These are phyloP conservation scores for Yamadazyma dendronema DNA, from an alignment of 1,139 yeast genomes.

Conservation along the genomic window DNA sequence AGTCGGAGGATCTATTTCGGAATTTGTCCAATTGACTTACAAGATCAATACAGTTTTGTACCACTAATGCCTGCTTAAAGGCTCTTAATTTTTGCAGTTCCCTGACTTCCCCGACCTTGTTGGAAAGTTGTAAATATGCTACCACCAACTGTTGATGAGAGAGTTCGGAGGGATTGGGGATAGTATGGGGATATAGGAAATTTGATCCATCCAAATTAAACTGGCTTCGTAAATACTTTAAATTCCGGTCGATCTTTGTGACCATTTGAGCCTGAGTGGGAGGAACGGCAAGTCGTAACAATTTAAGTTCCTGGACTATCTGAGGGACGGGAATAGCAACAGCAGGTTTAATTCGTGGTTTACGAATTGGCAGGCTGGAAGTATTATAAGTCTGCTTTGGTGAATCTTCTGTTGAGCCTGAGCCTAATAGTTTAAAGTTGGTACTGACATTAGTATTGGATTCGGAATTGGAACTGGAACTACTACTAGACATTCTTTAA, in stretches of 20 bases:
- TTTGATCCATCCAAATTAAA: not conserved
- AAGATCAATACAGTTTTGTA: constrained; percentile 2
- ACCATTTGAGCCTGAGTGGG: not conserved
- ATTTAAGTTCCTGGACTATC: not conserved
- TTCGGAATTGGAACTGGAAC: too few species aligned
- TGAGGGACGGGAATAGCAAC: not conserved
- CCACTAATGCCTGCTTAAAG: not conserved
- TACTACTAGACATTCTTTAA: too few species aligned
- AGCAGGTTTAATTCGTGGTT: not conserved
- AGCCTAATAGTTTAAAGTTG: too few species aligned
- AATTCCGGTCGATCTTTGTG: not conserved
- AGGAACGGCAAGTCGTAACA: not conserved
- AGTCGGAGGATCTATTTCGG: too few species aligned
- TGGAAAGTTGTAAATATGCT: not conserved
- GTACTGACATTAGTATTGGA: not conserved
- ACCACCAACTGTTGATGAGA: not conserved
- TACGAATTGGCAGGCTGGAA: not conserved
- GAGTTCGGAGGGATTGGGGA: not conserved
- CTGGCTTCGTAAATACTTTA: not conserved
- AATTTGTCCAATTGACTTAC: not conserved
- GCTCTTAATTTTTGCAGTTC: not conserved
- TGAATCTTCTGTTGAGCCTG: not conserved
- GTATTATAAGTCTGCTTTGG: not conserved
- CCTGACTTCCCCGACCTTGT: not conserved
- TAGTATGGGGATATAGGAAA: not conserved